phyloP scores from a whole-genome alignment of 805 yeast species.

The Torulaspora indica region DNA sequence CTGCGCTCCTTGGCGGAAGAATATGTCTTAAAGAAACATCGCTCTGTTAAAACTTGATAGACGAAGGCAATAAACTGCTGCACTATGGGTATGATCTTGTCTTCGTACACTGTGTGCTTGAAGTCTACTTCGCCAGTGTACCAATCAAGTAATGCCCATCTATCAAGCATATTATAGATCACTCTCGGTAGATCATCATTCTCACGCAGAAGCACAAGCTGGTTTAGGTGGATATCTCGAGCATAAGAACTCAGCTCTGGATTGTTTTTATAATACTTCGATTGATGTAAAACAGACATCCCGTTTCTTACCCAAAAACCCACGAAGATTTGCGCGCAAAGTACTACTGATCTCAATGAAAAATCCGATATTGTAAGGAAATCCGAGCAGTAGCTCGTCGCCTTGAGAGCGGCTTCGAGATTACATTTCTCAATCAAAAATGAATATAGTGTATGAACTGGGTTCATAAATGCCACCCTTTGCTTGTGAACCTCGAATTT shows the following conservation, averaged over 20 bases:
- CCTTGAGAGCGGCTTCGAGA: slow-evolving; percentile 21
- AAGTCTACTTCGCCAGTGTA: slow-evolving; percentile 35
- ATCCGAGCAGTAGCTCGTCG: slow-evolving; percentile 30
- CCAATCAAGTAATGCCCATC: slow-evolving; percentile 59
- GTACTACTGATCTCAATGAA: slow-evolving; percentile 55
- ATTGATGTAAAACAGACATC: slow-evolving; percentile 46
- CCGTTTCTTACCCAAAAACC: slow-evolving; percentile 80
- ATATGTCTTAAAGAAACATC: slow-evolving; percentile 51
- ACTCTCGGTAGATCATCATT: slow-evolving; percentile 50
- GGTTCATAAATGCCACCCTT: slow-evolving; percentile 54
- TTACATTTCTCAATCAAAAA: slow-evolving; percentile 33
- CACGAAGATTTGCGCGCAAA: slow-evolving; percentile 54
- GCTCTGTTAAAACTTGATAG: slow-evolving; percentile 66
- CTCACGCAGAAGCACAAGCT: slow-evolving; percentile 48
- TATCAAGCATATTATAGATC: slow-evolving; percentile 50
- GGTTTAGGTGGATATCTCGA: slow-evolving; percentile 72
- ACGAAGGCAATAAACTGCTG: slow-evolving; percentile 76
- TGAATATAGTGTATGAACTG: slow-evolving; percentile 54
- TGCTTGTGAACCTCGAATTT: slow-evolving; percentile 45
- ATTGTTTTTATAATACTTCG: slow-evolving; percentile 46
- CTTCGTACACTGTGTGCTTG: slow-evolving; percentile 45
- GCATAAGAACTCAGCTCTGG: slow-evolving; percentile 52
- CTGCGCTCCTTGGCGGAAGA: slow-evolving; percentile 33
- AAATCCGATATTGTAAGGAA: slow-evolving; percentile 50
- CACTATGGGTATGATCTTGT: slow-evolving; percentile 52